Percentiles rank a stretch among this genome's conserved stretches.
phyloP scores from a whole-genome alignment of 1,139 yeast genomes.

The Pichia cactophila region DNA sequence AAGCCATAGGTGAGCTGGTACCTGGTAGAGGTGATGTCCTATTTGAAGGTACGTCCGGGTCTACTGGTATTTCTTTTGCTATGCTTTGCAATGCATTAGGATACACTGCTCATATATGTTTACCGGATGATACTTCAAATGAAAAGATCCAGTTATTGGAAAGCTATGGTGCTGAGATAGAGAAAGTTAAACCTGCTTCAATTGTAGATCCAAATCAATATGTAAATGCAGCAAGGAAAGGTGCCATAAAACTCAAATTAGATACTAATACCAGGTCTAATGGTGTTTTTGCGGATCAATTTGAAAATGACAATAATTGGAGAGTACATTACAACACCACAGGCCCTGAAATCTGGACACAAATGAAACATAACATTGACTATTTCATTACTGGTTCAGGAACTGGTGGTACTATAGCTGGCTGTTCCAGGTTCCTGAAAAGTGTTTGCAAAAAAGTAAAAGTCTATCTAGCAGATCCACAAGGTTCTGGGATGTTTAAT shows the following conservation, averaged over 20 bases:
- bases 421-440: conserved; percentile 70
- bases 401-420: conserved; percentile 79
- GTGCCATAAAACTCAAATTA: conserved; percentile 48
- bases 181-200: conserved; percentile 88
- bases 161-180: conserved; percentile 78
- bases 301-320: conserved; percentile 92
- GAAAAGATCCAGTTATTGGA: conserved; percentile 70
- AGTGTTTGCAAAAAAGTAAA: conserved; percentile 34
- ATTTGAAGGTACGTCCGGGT: conserved; percentile 93
- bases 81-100: conserved; percentile 83
- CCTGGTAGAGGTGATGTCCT: conserved; percentile 60
- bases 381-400: conserved; percentile 76
- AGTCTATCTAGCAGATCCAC: conserved; percentile 83
- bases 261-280: conserved; percentile 33
- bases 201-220: conserved; percentile 92
- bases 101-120: conserved; percentile 79
- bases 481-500: conserved; percentile 86
- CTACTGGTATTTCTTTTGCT: conserved; percentile 92
- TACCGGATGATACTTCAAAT: conserved; percentile 90
- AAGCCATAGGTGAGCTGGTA: conserved; percentile 44
- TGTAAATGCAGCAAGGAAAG: conserved; percentile 74
- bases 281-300: conserved; percentile 91
- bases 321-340: conserved; percentile 71
- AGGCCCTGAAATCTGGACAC: conserved; percentile 82
- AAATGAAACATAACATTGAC: conserved; percentile 57